Base-by-base conservation (phyloP, 1,284 basidiomycete species). In the Ceratorhiza oryzae-sativae region DNA sequence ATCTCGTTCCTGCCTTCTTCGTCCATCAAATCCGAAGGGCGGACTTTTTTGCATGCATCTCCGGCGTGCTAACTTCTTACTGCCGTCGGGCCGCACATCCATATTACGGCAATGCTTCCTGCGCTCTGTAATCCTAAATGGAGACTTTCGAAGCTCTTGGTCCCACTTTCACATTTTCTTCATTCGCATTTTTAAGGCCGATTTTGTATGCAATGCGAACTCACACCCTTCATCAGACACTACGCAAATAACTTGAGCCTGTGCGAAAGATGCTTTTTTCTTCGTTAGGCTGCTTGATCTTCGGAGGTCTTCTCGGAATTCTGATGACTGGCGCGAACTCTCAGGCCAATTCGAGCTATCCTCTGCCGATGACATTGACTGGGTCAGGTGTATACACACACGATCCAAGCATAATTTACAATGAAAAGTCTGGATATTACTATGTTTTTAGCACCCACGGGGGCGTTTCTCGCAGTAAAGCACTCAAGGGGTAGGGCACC, bases 361-460 rank as follows among this genome's bases (percentile, higher is more conserved):
- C 72, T 36, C 42, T 61, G 58, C 72, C 72, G 25, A 41, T 73
- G 36, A 46, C 30, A 20, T 51, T 73, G 41, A 70, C 72, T 15
- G 72, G 72, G 12, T 46, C 72, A 12, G 72, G 56, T 5, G 27
- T 58, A 13, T 73, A 70, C 42, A 73, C 72, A 12, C 72, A 73
- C 18, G 72, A 73, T 56, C 72, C 72, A 27, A 70, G 65, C 39
- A 62, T 73, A 6, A 73, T 73, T 12, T 73, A 70, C 32, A 70
- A 70, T 36, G 65, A 60, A n/a, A 59, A 73, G 45, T 70, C 65
- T 12, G 72, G 60, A 20, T 73, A 70, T 58, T 73, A 73, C 34
- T 73, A 73, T 41, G 72, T 73, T 4, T 73, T 73, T 49, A 70
- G 65, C 42, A 73, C 72, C 15, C 72, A 73, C 45, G 72, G 72